Base-by-base conservation (phyloP, 2,329 filamentous ascomycete genomes). In the Pyrenophora graminea region DNA sequence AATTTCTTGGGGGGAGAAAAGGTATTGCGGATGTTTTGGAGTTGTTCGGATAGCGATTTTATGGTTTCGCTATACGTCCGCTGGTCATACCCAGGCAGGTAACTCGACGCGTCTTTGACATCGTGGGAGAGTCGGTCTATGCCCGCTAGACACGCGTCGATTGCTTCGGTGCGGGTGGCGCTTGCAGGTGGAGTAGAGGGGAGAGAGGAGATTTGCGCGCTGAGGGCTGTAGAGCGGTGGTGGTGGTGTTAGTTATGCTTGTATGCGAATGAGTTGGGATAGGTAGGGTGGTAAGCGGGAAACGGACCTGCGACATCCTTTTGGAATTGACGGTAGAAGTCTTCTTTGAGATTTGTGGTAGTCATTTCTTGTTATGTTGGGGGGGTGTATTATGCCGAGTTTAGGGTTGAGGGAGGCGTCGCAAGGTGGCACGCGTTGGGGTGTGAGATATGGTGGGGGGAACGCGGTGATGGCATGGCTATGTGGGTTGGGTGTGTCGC, bases 51-150 rank as follows among this genome's bases (percentile, higher is more conserved):
- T 12, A 97, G 78, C 13, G 82, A 82, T 78, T 94, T 96, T 73
- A 97, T 85, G 18, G 89, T 90, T 76, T 92, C 86, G 37, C 87
- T 84, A 68, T 96, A 97, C 19, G 88, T 87, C 62, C 90, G 85
- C 71, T 94, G 90, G 66, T 97, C 94, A 69, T 97, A 95, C 6
- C 91, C 85, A 2, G 94, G 91, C 13, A 96, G 84, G 61, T 87
- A 91, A 48, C 87, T 86, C 1, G 88, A 85, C 0, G 90, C 89
- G 74, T 97, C 91, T 60, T 90, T 87, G 33, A 97, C 89, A 63
- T 94, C 87, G 58, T 88, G 88, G 1, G 91, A 91, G 13, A 97
- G 81, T 50, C 85, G 84, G 25, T 89, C 86, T 64, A 97, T 94
- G 55, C 85, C 84, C 13, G 88, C 85, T 12, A 96, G 81, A 60